Base-by-base conservation (phyloP, 2,329 filamentous ascomycete species). In the Arthrobotrys conoides region DNA sequence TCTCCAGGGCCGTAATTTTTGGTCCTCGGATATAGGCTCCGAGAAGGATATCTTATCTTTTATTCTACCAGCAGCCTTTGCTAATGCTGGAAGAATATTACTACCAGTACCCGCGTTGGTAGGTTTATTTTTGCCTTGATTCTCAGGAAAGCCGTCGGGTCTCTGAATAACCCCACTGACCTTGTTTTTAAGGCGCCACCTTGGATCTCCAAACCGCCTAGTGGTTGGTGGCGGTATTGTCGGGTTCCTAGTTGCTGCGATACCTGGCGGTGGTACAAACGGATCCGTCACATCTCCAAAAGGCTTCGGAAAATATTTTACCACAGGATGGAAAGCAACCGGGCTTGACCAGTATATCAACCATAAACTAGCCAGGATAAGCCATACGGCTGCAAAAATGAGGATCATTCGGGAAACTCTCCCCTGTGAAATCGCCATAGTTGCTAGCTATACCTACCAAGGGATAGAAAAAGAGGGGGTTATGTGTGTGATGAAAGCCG, bases 401-500 rank as follows among this genome's bases (percentile, higher is more conserved):
- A 76, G 5, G 9, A 76, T n/a, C n/a, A n/a, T 30, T 36, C 57
- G 65, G 27, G 66, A 48, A 8, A 71, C 9, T 6, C 33, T 44
- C 24, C 66, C 59, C 18, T 65, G 59, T 20, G 72, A 66, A 49
- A 71, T 57, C n/a, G 57, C 24, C 72, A 76, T 76, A 24, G 20
- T 36, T 14, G 46, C 27, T 27, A 46, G 46, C 27, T 27, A 46
- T 46, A 46, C 9, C 30, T 10, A 33, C 18, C 46, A n/a, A 2
- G 12, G 12, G 38, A n/a, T 16, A 12, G 12, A 41, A 2, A 41
- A 41, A 12, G 4, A 18, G n/a, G 38, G 41, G 30, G 14, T n/a
- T 16, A 9, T 14, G 5, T 41, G 14, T 38, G 16, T 46, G 16
- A 20, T 16, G 9, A 59, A 22, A 14, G 30, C 9, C 12, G 24